These are phyloP conservation scores for Geotrichum reessii DNA, from an alignment of 1,139 yeast genomes.

Conservation along the genomic window DNA sequence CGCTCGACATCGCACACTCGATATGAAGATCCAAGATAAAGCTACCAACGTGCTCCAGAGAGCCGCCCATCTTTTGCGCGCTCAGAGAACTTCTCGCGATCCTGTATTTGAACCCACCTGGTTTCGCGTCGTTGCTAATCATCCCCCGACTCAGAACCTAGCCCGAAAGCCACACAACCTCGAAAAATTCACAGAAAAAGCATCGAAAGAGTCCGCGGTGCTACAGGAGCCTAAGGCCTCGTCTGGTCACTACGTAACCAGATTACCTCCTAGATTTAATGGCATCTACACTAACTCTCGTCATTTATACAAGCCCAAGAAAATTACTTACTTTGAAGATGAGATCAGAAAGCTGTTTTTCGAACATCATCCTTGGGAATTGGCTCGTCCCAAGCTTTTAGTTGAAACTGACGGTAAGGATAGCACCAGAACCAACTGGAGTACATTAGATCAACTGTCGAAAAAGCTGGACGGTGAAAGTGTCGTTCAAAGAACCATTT, in stretches of 20 bases:
- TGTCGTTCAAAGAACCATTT: constrained; percentile 87
- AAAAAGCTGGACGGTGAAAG: constrained; percentile 86
- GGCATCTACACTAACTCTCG: constrained; percentile 29
- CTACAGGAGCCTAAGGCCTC: constrained; percentile 20
- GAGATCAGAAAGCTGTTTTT: constrained; percentile 73
- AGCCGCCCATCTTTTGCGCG: constrained; percentile 62
- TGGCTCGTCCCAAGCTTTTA: constrained; percentile 83
- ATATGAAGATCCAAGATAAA: constrained; percentile 61
- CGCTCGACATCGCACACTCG: not conserved
- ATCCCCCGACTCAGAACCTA: constrained; percentile 69
- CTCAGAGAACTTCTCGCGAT: constrained; percentile 42
- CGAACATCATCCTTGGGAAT: constrained; percentile 97
- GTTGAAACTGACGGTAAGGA: constrained; percentile 68
- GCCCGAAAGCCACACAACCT: constrained; percentile 43
- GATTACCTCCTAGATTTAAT: constrained; percentile 32
- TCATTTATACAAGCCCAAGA: constrained; percentile 52
- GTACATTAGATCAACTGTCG: constrained; percentile 60
- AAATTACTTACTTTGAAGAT: constrained; percentile 72
- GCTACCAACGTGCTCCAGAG: constrained; percentile 71
- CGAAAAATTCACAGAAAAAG: constrained; percentile 33
- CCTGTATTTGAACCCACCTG: constrained; percentile 66
- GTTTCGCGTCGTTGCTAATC: constrained; percentile 74
- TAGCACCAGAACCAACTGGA: constrained; percentile 61
- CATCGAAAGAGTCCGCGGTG: constrained; percentile 29
- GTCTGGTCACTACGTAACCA: constrained; percentile 47